Conservation (phyloP, 2,329 filamentous ascomycete species). For the Alternaria panax region DNA sequence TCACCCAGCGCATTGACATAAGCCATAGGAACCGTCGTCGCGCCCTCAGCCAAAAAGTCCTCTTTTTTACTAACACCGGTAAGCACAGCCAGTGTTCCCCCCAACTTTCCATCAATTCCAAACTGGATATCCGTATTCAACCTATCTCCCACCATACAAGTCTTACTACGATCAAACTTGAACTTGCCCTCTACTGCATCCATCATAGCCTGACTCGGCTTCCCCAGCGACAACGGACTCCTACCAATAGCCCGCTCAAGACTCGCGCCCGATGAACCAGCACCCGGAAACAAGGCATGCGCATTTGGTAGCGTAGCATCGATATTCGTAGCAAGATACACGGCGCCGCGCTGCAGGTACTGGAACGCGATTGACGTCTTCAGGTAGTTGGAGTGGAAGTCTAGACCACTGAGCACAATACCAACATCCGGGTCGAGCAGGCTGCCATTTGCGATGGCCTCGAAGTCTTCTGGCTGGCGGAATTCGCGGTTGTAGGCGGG, state of each 20-base stretch:
- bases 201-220: constrained; percentile 99
- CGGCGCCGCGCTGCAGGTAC: constrained; percentile 81
- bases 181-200: constrained; percentile 98
- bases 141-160: constrained; percentile 96
- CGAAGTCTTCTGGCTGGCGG: constrained; percentile 76
- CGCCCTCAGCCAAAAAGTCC: constrained; percentile 76
- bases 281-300: constrained; percentile 86
- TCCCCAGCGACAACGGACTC: constrained; percentile 82
- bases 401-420: constrained; percentile 85
- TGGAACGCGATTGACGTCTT: constrained; percentile 86
- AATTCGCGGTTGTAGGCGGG: constrained; percentile 78
- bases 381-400: constrained; percentile 95
- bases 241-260: constrained; percentile 69
- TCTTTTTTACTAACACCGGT: constrained; percentile 89
- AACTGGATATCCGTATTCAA: constrained; percentile 97
- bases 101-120: constrained; percentile 86
- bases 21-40: constrained; percentile 75
- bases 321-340: constrained; percentile 91
- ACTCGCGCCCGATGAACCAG: constrained; percentile 81
- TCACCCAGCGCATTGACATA: constrained; percentile 89
- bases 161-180: constrained; percentile 78
- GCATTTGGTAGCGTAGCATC: constrained; percentile 88
- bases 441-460: constrained; percentile 72
- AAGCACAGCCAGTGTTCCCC: constrained; percentile 88
- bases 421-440: constrained; percentile 88